phyloP scores from a whole-genome alignment of 2,329 filamentous ascomycete species.

The Cladosporium sp. region DNA sequence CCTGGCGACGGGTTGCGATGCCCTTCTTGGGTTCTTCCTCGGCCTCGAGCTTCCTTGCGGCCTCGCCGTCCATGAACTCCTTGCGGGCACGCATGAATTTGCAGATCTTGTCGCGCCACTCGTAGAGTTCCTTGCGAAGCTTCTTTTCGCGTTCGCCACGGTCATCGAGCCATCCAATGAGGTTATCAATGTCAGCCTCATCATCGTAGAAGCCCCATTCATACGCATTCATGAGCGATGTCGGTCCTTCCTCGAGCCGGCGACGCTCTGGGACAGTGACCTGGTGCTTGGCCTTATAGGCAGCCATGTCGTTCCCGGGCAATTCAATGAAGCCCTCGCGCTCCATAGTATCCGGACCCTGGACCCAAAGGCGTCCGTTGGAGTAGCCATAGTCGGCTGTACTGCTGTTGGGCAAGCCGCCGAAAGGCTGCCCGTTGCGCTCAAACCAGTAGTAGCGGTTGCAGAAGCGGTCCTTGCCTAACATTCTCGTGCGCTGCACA shows the following conservation, averaged over 20 bases:
- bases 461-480: constrained; percentile 96
- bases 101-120: constrained; percentile 71
- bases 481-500: constrained; percentile 81
- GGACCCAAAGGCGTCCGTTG: constrained; percentile 94
- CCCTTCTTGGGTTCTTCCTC: constrained; percentile 51
- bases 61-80: constrained; percentile 46
- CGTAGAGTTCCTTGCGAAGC: constrained; percentile 79
- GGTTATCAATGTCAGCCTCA: constrained; percentile 70
- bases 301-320: constrained; percentile 66
- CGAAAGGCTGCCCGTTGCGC: constrained; percentile 96
- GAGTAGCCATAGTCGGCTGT: constrained; percentile 86
- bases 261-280: constrained; percentile 86
- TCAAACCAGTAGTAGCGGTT: constrained; percentile 99
- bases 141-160: constrained; percentile 84
- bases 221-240: constrained; percentile 70
- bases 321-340: constrained; percentile 83
- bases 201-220: constrained; percentile 95
- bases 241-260: constrained; percentile 77
- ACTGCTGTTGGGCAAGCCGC: constrained; percentile 81
- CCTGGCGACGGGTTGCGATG: constrained; percentile 64
- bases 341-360: constrained; percentile 89
- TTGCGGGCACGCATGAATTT: constrained; percentile 62
- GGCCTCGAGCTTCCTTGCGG: constrained; percentile 50
- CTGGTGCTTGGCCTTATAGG: constrained; percentile 74
- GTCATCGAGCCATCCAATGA: constrained; percentile 86